These are phyloP conservation scores for Anthostomella pinea DNA, from an alignment of 2,329 filamentous ascomycete species.

Conservation along the genomic window DNA sequence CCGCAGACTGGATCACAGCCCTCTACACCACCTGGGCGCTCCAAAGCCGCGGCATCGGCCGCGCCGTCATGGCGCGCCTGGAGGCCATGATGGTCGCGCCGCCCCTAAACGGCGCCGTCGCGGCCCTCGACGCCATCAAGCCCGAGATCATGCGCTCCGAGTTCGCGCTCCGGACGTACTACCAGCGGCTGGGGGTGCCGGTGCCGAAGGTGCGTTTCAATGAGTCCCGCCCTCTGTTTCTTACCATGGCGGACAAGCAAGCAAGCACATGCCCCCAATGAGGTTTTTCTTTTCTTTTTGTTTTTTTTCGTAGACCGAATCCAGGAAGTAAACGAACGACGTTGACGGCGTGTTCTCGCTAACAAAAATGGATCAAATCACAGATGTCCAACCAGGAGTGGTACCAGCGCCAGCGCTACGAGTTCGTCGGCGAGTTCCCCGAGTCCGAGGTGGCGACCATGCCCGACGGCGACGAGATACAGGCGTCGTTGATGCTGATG, in stretches of 20 bases:
- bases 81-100: constrained; percentile 1
- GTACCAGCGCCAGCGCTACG: constrained; percentile 7
- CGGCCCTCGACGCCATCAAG: constrained; percentile 5
- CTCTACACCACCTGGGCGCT: constrained; percentile 3
- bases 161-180: constrained; percentile 1
- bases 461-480: neutral
- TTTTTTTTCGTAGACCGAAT: too few species aligned
- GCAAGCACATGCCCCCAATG: too few species aligned
- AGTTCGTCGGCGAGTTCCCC: constrained; percentile 2
- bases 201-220: constrained; percentile 4
- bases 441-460: neutral
- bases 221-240: too few species aligned
- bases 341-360: too few species aligned
- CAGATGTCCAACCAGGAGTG: constrained; percentile 9
- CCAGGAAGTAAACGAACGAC: too few species aligned
- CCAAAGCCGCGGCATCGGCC: constrained; percentile 4
- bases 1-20: constrained; percentile 7
- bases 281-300: neutral
- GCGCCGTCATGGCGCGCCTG: constrained; percentile 6
- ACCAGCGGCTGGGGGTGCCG: neutral
- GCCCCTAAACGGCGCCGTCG: neutral
- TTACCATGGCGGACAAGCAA: neutral
- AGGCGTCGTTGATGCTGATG: constrained; percentile 1
- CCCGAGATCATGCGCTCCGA: neutral
- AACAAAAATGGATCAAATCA: neutral